These are phyloP conservation scores for Pyrus bretschneideri DNA, from an alignment of 306 rosid species.

Conservation along the genomic window DNA sequence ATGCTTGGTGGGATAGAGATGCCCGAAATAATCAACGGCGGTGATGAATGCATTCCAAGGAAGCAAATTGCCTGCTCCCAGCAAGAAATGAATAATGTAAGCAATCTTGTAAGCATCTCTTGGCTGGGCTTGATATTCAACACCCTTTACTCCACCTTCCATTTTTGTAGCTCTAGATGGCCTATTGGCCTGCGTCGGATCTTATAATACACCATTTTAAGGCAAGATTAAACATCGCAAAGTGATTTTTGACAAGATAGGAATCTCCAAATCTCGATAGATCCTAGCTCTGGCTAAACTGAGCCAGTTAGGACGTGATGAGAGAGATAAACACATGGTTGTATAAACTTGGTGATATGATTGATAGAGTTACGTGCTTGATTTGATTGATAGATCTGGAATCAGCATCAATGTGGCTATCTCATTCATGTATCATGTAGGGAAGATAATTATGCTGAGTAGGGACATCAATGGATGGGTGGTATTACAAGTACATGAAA, in stretches of 20 bases:
- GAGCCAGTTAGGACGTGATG: neutral
- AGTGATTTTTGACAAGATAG: slow-evolving; percentile 39
- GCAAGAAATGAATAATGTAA: slow-evolving; percentile 78
- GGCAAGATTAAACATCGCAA: slow-evolving; percentile 4
- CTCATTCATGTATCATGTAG: slow-evolving; percentile 48
- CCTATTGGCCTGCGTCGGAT: slow-evolving; percentile 7
- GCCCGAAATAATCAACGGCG: slow-evolving; percentile 79
- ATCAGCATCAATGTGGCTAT: slow-evolving; percentile 34
- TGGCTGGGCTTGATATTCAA: slow-evolving; percentile 36
- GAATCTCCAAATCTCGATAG: slow-evolving; percentile 25
- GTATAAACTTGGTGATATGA: too few species aligned
- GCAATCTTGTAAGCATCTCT: slow-evolving; percentile 54
- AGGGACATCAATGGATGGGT: slow-evolving; percentile 80
- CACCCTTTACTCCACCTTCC: slow-evolving; percentile 41
- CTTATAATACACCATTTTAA: slow-evolving; percentile 16
- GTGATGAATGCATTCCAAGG: slow-evolving; percentile 99
- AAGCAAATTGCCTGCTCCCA: slow-evolving; percentile 83
- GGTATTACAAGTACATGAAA: slow-evolving; percentile 34
- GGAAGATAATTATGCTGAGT: slow-evolving; percentile 35
- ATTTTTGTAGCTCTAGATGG: slow-evolving; percentile 21
- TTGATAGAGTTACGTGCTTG: slow-evolving; percentile 1
- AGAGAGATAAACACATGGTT: neutral
- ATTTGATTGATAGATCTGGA: slow-evolving; percentile 66
- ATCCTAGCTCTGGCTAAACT: slow-evolving; percentile 1
- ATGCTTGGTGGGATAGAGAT: slow-evolving; percentile 62